Evolutionary conservation across 1,139 yeast species (phyloP).

Genomic region (Kurtzmaniella quercitrusa): DNA sequence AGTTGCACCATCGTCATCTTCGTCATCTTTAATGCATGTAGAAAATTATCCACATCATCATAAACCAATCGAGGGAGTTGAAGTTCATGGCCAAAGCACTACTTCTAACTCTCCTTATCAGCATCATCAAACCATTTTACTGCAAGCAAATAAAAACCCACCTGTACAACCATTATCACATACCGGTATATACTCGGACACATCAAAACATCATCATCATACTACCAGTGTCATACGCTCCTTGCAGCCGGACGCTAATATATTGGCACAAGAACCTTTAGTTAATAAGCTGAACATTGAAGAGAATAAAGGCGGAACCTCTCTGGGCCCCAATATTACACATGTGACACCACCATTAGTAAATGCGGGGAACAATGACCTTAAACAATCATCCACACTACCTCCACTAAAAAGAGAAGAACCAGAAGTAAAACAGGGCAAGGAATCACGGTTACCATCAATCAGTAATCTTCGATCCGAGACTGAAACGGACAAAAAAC

Average conservation of each 20-base stretch:
- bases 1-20: slow-evolving; percentile 3
- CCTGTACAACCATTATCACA: neutral
- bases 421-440: neutral
- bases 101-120: neutral
- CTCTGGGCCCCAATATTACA: neutral
- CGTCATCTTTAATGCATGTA: neutral
- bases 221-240: neutral
- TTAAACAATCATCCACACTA: neutral
- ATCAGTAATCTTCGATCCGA: neutral
- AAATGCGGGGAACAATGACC: neutral
- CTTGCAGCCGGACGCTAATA: neutral
- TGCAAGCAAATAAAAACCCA: neutral
- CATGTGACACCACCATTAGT: neutral
- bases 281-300: neutral
- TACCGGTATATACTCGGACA: neutral
- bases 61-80: neutral
- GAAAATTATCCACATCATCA: neutral
- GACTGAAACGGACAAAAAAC: neutral
- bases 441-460: neutral
- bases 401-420: neutral
- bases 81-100: neutral
- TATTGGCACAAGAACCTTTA: neutral
- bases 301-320: neutral
- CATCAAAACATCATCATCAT: neutral
- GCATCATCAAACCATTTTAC: neutral